Percentiles rank a stretch among this genome's conserved stretches.
Conservation (phyloP, 257 asterid species). For the Leonotis leonurus region DNA sequence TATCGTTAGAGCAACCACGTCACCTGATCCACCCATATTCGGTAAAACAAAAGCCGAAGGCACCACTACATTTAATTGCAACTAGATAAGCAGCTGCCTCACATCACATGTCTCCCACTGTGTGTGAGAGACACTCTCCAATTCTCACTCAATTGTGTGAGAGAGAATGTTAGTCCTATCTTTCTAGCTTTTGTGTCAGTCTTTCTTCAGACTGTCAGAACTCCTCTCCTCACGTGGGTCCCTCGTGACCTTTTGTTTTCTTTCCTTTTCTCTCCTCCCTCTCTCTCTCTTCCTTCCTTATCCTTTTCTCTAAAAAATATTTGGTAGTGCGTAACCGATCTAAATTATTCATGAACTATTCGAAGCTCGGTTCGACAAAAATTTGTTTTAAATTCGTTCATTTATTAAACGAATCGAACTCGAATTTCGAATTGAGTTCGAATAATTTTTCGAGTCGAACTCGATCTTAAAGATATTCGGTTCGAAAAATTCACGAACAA, state of each 20-base stretch:
- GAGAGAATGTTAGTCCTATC: conserved; percentile 12
- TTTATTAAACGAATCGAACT: too few species aligned
- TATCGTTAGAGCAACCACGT: conserved; percentile 15
- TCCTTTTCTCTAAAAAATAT: too few species aligned
- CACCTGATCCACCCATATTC: conserved; percentile 1
- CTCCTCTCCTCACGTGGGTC: conserved; percentile 29
- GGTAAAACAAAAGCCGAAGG: background rate
- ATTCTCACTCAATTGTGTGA: conserved; percentile 5
- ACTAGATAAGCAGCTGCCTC: conserved; percentile 1
- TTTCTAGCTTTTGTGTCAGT: conserved; percentile 7
- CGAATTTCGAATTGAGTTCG: too few species aligned
- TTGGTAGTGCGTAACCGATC: too few species aligned
- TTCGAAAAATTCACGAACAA: too few species aligned
- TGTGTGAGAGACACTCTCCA: conserved; percentile 5
- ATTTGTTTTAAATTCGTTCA: too few species aligned
- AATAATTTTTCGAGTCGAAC: too few species aligned
- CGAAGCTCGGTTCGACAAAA: too few species aligned
- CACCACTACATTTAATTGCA: conserved; percentile 11
- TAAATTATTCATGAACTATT: too few species aligned
- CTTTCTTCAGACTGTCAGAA: conserved; percentile 25
- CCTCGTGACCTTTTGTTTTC: conserved; percentile 23
- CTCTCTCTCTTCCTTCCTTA: background rate
- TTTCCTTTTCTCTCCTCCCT: background rate
- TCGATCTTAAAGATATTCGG: too few species aligned
- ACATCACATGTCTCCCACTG: conserved; percentile 5